Conservation (phyloP, 2,329 filamentous ascomycete genomes). For the Pseudopithomyces chartarum region DNA sequence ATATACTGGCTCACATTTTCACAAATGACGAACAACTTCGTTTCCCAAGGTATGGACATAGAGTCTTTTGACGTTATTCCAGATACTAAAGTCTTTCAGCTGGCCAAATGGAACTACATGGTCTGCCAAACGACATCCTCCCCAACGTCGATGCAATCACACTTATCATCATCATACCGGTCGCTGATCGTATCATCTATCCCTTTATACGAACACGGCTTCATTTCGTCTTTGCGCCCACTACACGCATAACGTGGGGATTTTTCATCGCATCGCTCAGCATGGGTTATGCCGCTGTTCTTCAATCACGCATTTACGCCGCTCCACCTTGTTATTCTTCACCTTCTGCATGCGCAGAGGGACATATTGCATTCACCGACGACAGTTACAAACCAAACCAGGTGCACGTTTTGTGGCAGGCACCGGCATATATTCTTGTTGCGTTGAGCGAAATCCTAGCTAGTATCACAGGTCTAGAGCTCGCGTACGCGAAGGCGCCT, state of each 20-base stretch:
- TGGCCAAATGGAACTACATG: constrained; percentile 52
- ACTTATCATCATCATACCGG: constrained; percentile 53
- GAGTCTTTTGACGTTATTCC: neutral
- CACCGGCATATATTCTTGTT: constrained; percentile 53
- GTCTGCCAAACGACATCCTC: constrained; percentile 55
- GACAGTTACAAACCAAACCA: constrained; percentile 45
- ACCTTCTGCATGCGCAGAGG: constrained; percentile 46
- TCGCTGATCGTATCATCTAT: constrained; percentile 53
- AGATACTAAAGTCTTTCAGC: constrained; percentile 25
- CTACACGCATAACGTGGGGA: constrained; percentile 59
- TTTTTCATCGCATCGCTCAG: constrained; percentile 59
- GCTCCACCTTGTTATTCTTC: constrained; percentile 58
- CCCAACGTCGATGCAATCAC: constrained; percentile 54
- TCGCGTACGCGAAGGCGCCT: constrained; percentile 54
- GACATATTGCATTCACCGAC: constrained; percentile 24
- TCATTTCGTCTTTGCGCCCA: constrained; percentile 51
- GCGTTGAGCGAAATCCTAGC: constrained; percentile 54
- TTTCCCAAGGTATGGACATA: constrained; percentile 47
- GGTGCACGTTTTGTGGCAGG: constrained; percentile 52
- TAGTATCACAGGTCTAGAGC: constrained; percentile 53
- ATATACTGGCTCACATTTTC: constrained; percentile 53
- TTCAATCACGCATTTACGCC: constrained; percentile 62
- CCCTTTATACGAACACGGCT: constrained; percentile 49
- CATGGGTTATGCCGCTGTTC: constrained; percentile 61
- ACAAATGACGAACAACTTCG: constrained; percentile 56